A percentile compares a stretch with the other conserved stretches of the same genome.
Evolutionary conservation across 225 moss, liverwort and hornwort genomes (phyloP).

Genomic region (Physcomitrellopsis africana): DNA sequence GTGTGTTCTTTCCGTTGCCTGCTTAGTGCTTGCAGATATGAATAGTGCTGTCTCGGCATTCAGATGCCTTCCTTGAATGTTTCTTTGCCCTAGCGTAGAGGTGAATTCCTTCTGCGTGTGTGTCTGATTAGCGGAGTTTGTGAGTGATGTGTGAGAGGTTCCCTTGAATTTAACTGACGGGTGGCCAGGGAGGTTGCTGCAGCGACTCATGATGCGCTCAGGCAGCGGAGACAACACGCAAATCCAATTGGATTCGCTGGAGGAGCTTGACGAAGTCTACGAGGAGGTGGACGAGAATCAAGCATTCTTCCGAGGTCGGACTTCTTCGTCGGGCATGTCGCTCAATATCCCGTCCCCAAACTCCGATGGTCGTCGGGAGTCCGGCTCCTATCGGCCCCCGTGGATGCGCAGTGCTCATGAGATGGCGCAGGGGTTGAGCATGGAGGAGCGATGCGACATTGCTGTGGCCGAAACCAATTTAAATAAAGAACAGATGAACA

Average conservation of each 20-base stretch:
- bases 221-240: slow-evolving; percentile 48
- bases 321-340: slow-evolving; percentile 51
- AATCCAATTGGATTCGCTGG: slow-evolving; percentile 52
- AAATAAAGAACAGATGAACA: slow-evolving; percentile 65
- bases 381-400: slow-evolving; percentile 36
- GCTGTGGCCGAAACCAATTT: slow-evolving; percentile 60
- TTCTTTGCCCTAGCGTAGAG: no score
- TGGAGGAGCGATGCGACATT: slow-evolving; percentile 79
- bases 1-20: slow-evolving; percentile 14
- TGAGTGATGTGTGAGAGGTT: neutral
- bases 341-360: slow-evolving; percentile 48
- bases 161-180: neutral
- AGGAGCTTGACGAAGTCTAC: slow-evolving; percentile 59
- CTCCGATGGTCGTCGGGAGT: slow-evolving; percentile 47
- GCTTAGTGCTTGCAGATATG: no score
- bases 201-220: slow-evolving; percentile 61
- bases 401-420: slow-evolving; percentile 51
- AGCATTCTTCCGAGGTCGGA: slow-evolving; percentile 42
- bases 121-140: no score
- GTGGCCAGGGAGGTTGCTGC: neutral
- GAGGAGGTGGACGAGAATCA: slow-evolving; percentile 55
- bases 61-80: no score
- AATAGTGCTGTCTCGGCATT: no score
- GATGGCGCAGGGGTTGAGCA: slow-evolving; percentile 51
- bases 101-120: no score